A percentile compares a stretch with the other conserved stretches of the same genome.
These are phyloP conservation scores for Begonia fuchsioides DNA, from an alignment of 306 rosid genomes.

Conservation along the genomic window DNA sequence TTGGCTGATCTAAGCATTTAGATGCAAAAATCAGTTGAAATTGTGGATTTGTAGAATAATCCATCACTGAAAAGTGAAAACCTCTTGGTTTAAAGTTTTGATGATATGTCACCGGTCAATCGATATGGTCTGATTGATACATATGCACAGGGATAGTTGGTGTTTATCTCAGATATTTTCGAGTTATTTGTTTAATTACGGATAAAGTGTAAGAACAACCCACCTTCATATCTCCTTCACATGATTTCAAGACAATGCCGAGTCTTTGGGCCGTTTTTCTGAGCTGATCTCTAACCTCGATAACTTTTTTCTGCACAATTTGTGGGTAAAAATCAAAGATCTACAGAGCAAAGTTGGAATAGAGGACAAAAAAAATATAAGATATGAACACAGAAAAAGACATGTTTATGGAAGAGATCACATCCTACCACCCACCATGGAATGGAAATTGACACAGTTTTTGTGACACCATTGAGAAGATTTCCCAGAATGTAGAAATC, in stretches of 20 bases:
- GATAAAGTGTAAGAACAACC: constrained; percentile 3
- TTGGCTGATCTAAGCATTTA: no score
- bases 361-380: no score
- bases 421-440: constrained; percentile 62
- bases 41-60: no score
- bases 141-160: no score
- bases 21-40: no score
- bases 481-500: constrained; percentile 85
- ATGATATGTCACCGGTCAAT: no score
- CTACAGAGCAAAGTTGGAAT: not conserved
- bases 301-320: constrained; percentile 54
- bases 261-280: constrained; percentile 70
- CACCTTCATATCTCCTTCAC: constrained; percentile 63
- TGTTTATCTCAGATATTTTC: no score
- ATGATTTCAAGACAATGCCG: constrained; percentile 60
- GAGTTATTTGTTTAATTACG: no score
- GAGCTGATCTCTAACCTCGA: constrained; percentile 87
- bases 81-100: no score
- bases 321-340: not conserved
- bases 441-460: constrained; percentile 75
- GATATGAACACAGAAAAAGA: not conserved
- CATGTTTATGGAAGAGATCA: not conserved
- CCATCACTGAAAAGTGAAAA: no score
- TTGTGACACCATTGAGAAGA: constrained; percentile 94
- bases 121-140: no score